Conservation (phyloP, 768 basidiomycete genomes). For the Russula griseocarnosa region DNA sequence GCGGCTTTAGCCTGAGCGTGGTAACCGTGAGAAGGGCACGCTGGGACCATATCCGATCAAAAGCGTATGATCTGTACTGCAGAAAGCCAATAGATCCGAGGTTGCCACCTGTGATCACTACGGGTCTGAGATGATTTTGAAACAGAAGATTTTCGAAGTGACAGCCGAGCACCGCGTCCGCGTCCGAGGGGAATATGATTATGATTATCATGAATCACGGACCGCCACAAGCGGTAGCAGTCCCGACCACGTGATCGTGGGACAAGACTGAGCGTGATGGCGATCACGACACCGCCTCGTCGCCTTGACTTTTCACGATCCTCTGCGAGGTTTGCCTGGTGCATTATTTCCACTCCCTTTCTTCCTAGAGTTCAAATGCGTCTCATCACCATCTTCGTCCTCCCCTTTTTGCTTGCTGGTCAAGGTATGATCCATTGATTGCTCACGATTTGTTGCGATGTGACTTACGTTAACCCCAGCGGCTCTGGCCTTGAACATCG, state of each 20-base stretch:
- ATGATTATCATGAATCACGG: not conserved
- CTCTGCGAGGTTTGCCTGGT: conserved; percentile 30
- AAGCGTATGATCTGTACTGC: not conserved
- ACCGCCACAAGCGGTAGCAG: not conserved
- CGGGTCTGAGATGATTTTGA: not conserved
- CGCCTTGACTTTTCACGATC: conserved; percentile 4
- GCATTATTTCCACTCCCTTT: conserved; percentile 15
- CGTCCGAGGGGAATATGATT: too few species aligned
- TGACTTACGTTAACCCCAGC: conserved; percentile 30
- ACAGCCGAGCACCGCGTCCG: too few species aligned
- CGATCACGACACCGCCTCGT: not conserved
- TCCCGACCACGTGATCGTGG: conserved; percentile 13
- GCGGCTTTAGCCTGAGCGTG: not conserved
- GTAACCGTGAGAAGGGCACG: not conserved
- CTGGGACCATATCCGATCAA: not conserved
- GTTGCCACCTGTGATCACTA: not conserved
- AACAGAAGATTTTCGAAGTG: not conserved
- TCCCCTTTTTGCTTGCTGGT: conserved; percentile 48
- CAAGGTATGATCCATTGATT: conserved; percentile 45
- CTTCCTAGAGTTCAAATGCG: conserved; percentile 29
- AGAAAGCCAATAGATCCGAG: not conserved
- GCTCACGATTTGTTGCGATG: too few species aligned
- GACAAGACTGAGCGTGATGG: not conserved
- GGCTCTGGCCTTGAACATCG: conserved; percentile 47
- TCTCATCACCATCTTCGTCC: conserved; percentile 32